Base-by-base conservation (phyloP, 108 stramenopile species). In the Pseudonitzschia multiseries region DNA sequence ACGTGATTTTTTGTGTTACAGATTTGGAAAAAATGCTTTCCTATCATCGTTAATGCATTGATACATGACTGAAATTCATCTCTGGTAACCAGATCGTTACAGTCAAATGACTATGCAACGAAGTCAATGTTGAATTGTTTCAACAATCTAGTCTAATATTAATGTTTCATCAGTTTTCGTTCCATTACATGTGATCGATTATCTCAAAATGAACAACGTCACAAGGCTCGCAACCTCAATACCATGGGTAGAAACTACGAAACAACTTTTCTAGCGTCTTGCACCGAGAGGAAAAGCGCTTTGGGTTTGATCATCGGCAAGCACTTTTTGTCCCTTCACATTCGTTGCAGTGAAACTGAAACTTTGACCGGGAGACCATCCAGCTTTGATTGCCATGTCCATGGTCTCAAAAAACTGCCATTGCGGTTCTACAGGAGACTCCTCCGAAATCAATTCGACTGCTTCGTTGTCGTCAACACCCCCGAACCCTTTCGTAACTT, bases 331-430 rank as follows among this genome's bases (percentile, higher is more conserved):
- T 10, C 92, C 92, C 65, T 84, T 89, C 28, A 88, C 87, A 51
- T 87, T 82, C 12, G 54, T 90, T 28, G 89, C 87, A 28, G 87
- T 78, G 61, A 93, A 93, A 52, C 86, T 87, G 65, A 93, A 93
- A 62, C 76, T 86, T 77, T 93, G 89, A 12, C 91, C 91, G 28
- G 91, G 91, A 76, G 80, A 82, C 92, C 92, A 93, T 29, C 92
- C 92, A 31, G 83, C 89, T 77, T 82, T 83, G 41, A 93, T 81
- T 14, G 89, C 92, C 57, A 79, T 86, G 68, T 89, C 83, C 89
- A 90, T 89, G 9, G 73, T 75, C 21, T 88, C 86, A 67, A 87
- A 90, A 6, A 78, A 62, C 65, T 65, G 36, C 92, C 92, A 93
- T 40, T 52, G 54, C 6, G 83, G 81, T 50, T 61, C 56, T 59